Evolutionary conservation across 768 basidiomycete species (phyloP), one percentile per base, ranked within the genome.

Genomic region (Chalciporus piperatus): DNA sequence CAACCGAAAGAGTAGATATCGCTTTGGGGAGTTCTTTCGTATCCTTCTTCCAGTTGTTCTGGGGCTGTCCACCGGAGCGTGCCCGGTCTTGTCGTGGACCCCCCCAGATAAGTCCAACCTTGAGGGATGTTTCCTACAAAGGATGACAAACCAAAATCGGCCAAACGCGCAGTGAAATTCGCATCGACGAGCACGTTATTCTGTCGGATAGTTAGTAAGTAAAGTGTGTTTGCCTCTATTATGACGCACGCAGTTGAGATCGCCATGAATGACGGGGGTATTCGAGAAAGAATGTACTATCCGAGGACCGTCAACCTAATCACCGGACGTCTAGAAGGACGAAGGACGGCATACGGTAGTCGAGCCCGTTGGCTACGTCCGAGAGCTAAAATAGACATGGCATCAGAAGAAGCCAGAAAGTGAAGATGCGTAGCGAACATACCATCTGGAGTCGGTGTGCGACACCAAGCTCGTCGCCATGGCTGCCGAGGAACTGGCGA

Each of bases 11-110:
- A 53, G 28, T 53, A 53, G 2, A 53, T 49, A 16, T 53, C 51
- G 33, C 47, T 53, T 43, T 42, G 49, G 6, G 41, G 22, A 12
- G 47, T 49, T 4, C 14, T 37, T 11, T 22, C 41, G n/a, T 19
- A 17, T 25, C 14, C 30, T 9, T 41, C 47, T 14, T 69, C 62
- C 3, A 77, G 16, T 25, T 35, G 59, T n/a, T 68, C 56, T 0
- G 73, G 60, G 44, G 76, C 76, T 7, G 75, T 71, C 74, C 75
- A 77, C 1, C 76, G 69, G 22, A 76, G 67, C 19, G 75, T 72
- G 3, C 50, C 50, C 6, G 50, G 45, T 10, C n/a, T 74, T 75
- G 7, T 68, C 68, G 40, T 75, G 62, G 27, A 57, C 47, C 33
- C 37, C 20, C 37, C 20, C 13, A 46, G 45, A 19, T 38, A 46